These are phyloP conservation scores for Diutina ranongensis DNA, from an alignment of 1,139 yeast genomes.

Conservation along the genomic window DNA sequence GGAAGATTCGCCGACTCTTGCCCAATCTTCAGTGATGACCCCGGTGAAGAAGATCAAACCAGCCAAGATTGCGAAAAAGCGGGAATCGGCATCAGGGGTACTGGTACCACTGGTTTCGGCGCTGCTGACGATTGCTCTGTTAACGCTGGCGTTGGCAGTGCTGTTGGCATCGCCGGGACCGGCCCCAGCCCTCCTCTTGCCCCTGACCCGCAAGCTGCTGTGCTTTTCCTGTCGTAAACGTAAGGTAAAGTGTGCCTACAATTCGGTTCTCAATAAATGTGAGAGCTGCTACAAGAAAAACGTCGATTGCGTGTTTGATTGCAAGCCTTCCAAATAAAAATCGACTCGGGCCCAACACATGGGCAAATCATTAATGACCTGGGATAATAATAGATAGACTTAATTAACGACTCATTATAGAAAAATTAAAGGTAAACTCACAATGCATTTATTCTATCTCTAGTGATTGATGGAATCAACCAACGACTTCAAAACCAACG, in stretches of 20 bases:
- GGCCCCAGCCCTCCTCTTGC: neutral
- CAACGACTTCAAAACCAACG: slow-evolving; percentile 23
- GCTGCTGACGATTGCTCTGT: slow-evolving; percentile 7
- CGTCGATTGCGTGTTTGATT: slow-evolving; percentile 10
- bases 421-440: no score
- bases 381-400: neutral
- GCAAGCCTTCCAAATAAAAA: neutral
- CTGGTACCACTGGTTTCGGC: neutral
- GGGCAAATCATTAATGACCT: no score
- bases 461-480: slow-evolving; percentile 30
- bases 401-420: no score
- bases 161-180: slow-evolving; percentile 4
- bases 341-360: neutral
- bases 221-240: slow-evolving; percentile 13
- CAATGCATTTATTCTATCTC: neutral
- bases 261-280: slow-evolving; percentile 8
- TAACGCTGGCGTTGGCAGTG: slow-evolving; percentile 4
- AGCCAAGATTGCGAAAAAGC: slow-evolving; percentile 8
- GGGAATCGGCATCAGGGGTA: neutral
- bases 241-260: slow-evolving; percentile 12
- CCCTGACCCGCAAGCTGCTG: slow-evolving; percentile 10
- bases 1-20: neutral
- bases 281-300: slow-evolving; percentile 11
- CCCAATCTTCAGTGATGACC: neutral
- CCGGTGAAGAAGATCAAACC: slow-evolving; percentile 1